A percentile compares a stretch with the other conserved stretches of the same genome.
These are phyloP conservation scores for Fusarium sublunatum DNA, from an alignment of 2,329 filamentous ascomycete species.

Conservation along the genomic window DNA sequence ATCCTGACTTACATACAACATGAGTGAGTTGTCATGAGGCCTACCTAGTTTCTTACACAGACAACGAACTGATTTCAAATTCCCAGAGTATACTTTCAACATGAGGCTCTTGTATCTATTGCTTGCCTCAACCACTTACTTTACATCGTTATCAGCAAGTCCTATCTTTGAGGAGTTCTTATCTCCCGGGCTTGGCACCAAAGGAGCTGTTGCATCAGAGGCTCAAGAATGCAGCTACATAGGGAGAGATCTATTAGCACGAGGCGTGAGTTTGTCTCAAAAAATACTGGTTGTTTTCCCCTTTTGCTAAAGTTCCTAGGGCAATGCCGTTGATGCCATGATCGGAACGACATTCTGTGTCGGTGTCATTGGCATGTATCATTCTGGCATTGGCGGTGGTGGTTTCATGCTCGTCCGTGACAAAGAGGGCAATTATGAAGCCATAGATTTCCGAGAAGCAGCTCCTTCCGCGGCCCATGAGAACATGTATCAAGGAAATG, in stretches of 20 bases:
- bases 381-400: slow-evolving; percentile 86
- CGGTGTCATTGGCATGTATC: slow-evolving; percentile 80
- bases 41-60: slow-evolving; percentile 1
- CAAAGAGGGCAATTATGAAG: slow-evolving; percentile 80
- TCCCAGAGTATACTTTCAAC: not conserved
- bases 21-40: slow-evolving; percentile 11
- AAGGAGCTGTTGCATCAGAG: slow-evolving; percentile 78
- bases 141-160: slow-evolving; percentile 17
- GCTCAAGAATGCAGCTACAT: slow-evolving; percentile 75
- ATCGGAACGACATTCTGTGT: slow-evolving; percentile 81
- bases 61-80: slow-evolving; percentile 8
- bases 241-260: slow-evolving; percentile 70
- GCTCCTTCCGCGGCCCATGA: slow-evolving; percentile 84
- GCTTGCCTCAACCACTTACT: slow-evolving; percentile 24
- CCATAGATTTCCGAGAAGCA: slow-evolving; percentile 89
- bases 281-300: not conserved
- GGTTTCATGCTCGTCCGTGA: slow-evolving; percentile 88
- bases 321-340: slow-evolving; percentile 81
- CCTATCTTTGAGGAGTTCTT: slow-evolving; percentile 28
- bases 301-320: slow-evolving; percentile 52
- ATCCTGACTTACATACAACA: not conserved
- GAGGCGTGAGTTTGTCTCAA: slow-evolving; percentile 57
- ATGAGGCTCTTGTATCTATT: slow-evolving; percentile 21
- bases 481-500: slow-evolving; percentile 85
- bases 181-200: slow-evolving; percentile 31